Evolutionary conservation across 306 rosid species (phyloP), one percentile per base, ranked within the genome.

Genomic region (Acacia confusa): DNA sequence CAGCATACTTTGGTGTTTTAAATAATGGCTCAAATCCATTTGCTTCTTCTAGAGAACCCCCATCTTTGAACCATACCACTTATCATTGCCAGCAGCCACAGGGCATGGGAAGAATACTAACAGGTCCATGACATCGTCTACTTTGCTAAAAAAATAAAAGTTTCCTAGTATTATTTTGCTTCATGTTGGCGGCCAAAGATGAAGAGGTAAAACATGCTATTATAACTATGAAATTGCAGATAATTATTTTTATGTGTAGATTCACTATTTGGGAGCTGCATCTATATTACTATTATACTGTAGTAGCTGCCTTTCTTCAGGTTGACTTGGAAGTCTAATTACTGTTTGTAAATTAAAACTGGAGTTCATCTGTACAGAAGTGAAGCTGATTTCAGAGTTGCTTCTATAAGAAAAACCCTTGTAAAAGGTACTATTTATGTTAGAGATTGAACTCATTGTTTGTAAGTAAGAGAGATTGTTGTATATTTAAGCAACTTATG

Each of bases 101-200:
- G 84, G 94, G 85, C 89, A 81, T 91, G 55, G 98, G 98, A 77
- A 92, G 98, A 83, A 83, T 92, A 77, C 90, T 95, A 84, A 92
- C 91, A 40, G 98, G 98, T 79, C 99, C 99, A 8, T 95, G 75
- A 83, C 79, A 71, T 81, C 87, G 85, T 77, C 81, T 74, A 40
- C 76, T 11, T 48, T 25, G 74, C 32, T 19, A 65, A 27, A 2
- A 9, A 82, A 82, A 82, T 71, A 82, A 78, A 77, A 81, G 34
- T 30, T 34, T 43, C 34, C 24, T 68, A 78, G 76, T 78, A 64
- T 36, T 64, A 73, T 82, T 81, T 77, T 81, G 58, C 83, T 75
- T 78, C 77, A 73, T 82, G 86, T 74, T 79, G 81, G 90, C 58
- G 64, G 83, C 80, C 32, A 75, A 82, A 83, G 83, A 74, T 84